Base-by-base conservation (phyloP, 2,329 filamentous ascomycete species). In the Ophiostoma sp. region DNA sequence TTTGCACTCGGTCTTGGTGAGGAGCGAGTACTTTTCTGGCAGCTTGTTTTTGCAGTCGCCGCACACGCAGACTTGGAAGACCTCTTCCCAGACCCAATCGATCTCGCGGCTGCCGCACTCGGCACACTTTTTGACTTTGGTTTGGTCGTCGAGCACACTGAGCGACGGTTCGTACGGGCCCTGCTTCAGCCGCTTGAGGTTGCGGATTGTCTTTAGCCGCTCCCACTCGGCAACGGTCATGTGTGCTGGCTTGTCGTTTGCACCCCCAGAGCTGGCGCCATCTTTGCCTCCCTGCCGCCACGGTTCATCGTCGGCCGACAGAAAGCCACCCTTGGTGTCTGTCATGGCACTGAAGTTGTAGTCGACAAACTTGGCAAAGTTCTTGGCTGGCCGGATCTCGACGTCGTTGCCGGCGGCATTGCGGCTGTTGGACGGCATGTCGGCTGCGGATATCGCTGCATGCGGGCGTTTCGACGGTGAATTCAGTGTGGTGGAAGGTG, bases 281-380 rank as follows among this genome's bases (percentile, higher is more conserved):
- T 62, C 64, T 77, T 86, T 76, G 74, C 94, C 82, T 8, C 89
- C 91, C 73, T 89, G 89, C 76, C 97, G 97, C 76, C 89, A 87
- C 0, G 95, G 95, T 77, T 99, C 95, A 75, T 99, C 95, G 71
- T 94, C 91, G 0, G 86, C 85, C n/a, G 89, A 91, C 72, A 99
- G 79, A 78, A 99, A 99, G 0, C 95, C 95, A 71, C 95, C 95
- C 76, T 97, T 97, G 0, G 94, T 98, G 77, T 99, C 95, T 6
- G 90, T 96, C 93, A 99, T 98, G 79, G 94, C 90, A 76, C 91
- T 94, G 79, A 99, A 95, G 78, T 99, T 95, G 80, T 97, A 98
- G 76, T 99, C 95, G 75, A 99, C 93, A 76, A 90, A 98, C 77
- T 95, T 94, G 70, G 91, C 87, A 73, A 98, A 97, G 75, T 96